phyloP scores from a whole-genome alignment of 768 basidiomycete genomes.

The Trametes villosa region DNA sequence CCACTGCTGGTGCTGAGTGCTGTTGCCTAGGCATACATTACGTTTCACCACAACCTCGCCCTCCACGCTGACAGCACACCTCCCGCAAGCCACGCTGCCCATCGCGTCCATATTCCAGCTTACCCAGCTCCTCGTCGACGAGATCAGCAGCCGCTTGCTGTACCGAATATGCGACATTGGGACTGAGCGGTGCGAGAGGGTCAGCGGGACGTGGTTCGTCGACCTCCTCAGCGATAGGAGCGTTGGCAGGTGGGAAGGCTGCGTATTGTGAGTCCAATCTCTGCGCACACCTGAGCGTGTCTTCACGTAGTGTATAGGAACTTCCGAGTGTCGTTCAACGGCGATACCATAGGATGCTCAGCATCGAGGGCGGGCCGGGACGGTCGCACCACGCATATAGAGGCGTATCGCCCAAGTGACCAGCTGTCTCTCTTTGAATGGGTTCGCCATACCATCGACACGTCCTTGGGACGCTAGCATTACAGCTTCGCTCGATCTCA shows the following conservation, averaged over 20 bases:
- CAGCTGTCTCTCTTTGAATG: constrained; percentile 52
- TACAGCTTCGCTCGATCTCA: too few species aligned
- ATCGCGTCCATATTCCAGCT: constrained; percentile 81
- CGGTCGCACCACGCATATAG: constrained; percentile 35
- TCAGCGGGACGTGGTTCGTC: constrained; percentile 74
- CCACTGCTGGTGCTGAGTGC: neutral
- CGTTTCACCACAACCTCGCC: constrained; percentile 79
- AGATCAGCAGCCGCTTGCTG: constrained; percentile 74
- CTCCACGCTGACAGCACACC: constrained; percentile 74
- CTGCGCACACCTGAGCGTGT: neutral
- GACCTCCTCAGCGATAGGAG: constrained; percentile 65
- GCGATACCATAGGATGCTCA: constrained; percentile 58
- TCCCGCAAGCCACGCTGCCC: constrained; percentile 75
- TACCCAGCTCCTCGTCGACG: constrained; percentile 73
- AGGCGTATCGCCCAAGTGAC: constrained; percentile 44
- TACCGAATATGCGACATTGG: constrained; percentile 72
- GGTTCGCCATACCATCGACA: constrained; percentile 54
- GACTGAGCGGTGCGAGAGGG: constrained; percentile 51
- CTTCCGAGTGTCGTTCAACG: constrained; percentile 60
- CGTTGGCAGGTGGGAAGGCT: constrained; percentile 82
- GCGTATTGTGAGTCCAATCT: constrained; percentile 61
- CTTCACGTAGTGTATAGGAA: constrained; percentile 48
- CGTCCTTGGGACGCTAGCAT: constrained; percentile 19
- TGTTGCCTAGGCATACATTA: constrained; percentile 61
- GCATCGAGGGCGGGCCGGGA: constrained; percentile 42